Evolutionary conservation across 2,329 filamentous ascomycete genomes (phyloP).

Genomic region (Dactylellina parvicollis): DNA sequence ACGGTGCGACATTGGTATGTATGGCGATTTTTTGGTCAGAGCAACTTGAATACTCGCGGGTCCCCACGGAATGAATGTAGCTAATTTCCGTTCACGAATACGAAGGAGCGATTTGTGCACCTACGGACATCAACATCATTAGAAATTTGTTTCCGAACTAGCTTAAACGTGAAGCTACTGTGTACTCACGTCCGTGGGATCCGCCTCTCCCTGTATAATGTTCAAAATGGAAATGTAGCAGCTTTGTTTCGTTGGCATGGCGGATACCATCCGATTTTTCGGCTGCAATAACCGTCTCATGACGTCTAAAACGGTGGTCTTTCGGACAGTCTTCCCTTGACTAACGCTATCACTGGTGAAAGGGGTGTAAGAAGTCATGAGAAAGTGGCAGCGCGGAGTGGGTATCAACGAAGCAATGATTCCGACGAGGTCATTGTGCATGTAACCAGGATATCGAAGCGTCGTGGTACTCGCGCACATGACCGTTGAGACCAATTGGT

Average conservation of each 20-base stretch:
- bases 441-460: slow-evolving; percentile 95
- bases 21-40: slow-evolving; percentile 93
- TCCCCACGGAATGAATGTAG: slow-evolving; percentile 98
- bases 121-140: slow-evolving; percentile 58
- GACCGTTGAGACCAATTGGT: slow-evolving; percentile 95
- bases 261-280: slow-evolving; percentile 99
- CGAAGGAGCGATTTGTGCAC: slow-evolving; percentile 96
- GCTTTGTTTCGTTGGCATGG: slow-evolving; percentile 92
- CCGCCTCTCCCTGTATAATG: slow-evolving; percentile 98
- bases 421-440: slow-evolving; percentile 99
- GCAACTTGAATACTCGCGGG: slow-evolving; percentile 98
- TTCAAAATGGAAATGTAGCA: slow-evolving; percentile 99
- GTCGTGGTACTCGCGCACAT: slow-evolving; percentile 99
- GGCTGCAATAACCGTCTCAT: slow-evolving; percentile 95
- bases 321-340: slow-evolving; percentile 95
- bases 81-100: slow-evolving; percentile 90
- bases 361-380: slow-evolving; percentile 97
- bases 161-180: background rate
- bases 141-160: slow-evolving; percentile 4
- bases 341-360: slow-evolving; percentile 97
- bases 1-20: slow-evolving; percentile 90
- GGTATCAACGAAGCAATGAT: slow-evolving; percentile 96
- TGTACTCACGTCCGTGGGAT: slow-evolving; percentile 80
- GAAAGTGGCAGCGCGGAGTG: slow-evolving; percentile 94
- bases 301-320: slow-evolving; percentile 96